Evolutionary conservation across 1,139 yeast genomes (phyloP), one percentile per base, ranked within the genome.

Genomic region (Lodderomyces margitis): DNA sequence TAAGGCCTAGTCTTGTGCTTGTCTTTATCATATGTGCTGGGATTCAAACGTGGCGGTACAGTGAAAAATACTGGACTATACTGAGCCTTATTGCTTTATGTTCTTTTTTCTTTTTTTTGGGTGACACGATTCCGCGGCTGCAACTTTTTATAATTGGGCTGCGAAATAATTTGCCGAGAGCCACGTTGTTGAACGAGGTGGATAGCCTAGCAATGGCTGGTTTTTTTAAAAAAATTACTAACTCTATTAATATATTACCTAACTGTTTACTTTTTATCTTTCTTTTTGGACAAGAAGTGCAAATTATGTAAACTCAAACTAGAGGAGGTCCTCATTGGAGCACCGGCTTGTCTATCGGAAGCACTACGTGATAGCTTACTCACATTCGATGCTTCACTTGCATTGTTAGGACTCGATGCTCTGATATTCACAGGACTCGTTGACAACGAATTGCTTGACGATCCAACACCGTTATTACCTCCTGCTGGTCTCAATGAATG

Each of bases 311-410:
- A 55, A 46, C 58, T 61, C 41, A 62, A 51, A 45, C 61, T 56
- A 9, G 66, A 59, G 16, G 46, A 52, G 2, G 65, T 50, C 41
- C 56, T 48, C 35, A 53, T 37, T 11, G 64, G 62, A 4, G 49
- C 50, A 2, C 57, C 58, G 3, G 66, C 65, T 38, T 45, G 56
- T 44, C 72, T 48, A 43, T 67, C 68, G 5, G 62, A 53, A 2
- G 72, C 71, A 46, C 67, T 61, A 33, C 59, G 54, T 2, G 70
- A 65, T 7, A 65, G 66, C 42, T 56, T 41, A 14, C 45, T 40
- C 1, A 45, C 39, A 38, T 45, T 36, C 21, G 25, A 21, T 21
- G 36, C 24, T 12, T 33, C 25, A 21, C 27, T 33, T 9, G 36
- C 10, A 19, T 5, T 15, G 16, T 20, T 16, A 5, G 37, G 37